phyloP scores from a whole-genome alignment of 2,329 filamentous ascomycete species.

The Pyrenophora teres region DNA sequence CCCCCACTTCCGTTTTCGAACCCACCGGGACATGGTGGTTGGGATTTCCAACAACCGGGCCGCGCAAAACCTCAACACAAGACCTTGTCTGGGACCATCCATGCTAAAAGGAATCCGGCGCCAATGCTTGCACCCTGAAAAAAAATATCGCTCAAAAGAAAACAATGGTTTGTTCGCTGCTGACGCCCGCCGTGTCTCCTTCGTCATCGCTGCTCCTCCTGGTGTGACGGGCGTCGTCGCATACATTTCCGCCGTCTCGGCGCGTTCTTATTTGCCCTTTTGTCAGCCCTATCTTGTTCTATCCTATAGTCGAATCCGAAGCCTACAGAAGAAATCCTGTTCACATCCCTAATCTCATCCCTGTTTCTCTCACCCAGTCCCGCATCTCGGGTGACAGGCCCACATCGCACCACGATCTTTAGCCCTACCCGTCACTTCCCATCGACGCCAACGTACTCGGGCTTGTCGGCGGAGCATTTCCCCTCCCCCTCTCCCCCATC shows the following conservation, averaged over 20 bases:
- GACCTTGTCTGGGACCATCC: conserved; percentile 10
- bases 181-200: conserved; percentile 3
- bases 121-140: conserved; percentile 13
- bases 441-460: conserved; percentile 12
- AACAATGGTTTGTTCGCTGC: conserved; percentile 10
- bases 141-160: conserved; percentile 9
- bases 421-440: conserved; percentile 17
- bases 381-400: conserved; percentile 27
- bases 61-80: conserved; percentile 1
- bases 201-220: conserved; percentile 7
- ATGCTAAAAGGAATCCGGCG: conserved; percentile 14
- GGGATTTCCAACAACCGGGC: conserved; percentile 1
- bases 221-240: conserved; percentile 10
- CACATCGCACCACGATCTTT: conserved; percentile 21
- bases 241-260: background rate
- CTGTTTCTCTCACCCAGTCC: conserved; percentile 9
- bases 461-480: conserved; percentile 29
- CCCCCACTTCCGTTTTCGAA: conserved; percentile 10
- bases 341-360: conserved; percentile 1
- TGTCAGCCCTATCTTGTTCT: background rate
- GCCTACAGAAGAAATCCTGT: conserved; percentile 2
- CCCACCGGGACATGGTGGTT: conserved; percentile 13
- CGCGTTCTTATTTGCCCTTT: background rate
- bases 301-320: background rate
- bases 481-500: conserved; percentile 4